Evolutionary conservation across 148 eudicot genomes (phyloP), one percentile per base, ranked within the genome.

Genomic region (Rhododendron simsii): DNA sequence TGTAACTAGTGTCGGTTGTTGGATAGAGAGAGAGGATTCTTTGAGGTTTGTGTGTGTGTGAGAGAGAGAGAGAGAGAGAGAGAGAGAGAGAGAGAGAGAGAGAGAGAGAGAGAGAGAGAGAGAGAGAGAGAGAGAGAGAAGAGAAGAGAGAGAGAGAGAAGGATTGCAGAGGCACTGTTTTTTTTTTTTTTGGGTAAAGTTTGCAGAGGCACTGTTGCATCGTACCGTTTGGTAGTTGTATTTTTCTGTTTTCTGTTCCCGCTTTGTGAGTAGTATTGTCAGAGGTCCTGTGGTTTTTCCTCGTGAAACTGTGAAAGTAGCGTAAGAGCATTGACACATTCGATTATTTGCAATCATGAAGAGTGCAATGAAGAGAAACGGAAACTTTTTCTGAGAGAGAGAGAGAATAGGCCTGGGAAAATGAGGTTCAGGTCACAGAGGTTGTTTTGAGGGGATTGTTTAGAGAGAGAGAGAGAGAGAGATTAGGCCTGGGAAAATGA

Each of bases 291-390:
- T 67, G 14, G 33, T 20, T 75, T 11, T n/a, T 53, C 57, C 59
- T 55, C 26, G 86, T 55, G 81, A 55, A 76, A 75, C 81, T 53
- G 86, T 55, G 81, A 55, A 76, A 75, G 86, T 53, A 14, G 35
- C 53, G 53, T 12, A 55, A 18, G 61, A 55, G 61, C 61, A 16
- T 55, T 48, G 2, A 47, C 18, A 48, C 1, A 83, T 67, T 67
- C 67, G 13, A 20, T 48, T 33, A 73, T 33, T 51, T 45, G 8
- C 59, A 48, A 44, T 69, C 48, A 48, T 50, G 18, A 39, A 50
- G 80, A 15, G 35, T 74, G n/a, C 13, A 59, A 75, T 13, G 53
- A 12, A 16, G 71, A 84, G 51, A 23, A 28, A 76, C 7, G 53
- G n/a, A 2, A 28, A 13, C 55, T 55, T 57, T 78, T 12, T 41